Percentiles rank a stretch among this genome's conserved stretches.
phyloP scores from a whole-genome alignment of 192 early-diverging fungal genomes.

The Haplosporangium gracile region DNA sequence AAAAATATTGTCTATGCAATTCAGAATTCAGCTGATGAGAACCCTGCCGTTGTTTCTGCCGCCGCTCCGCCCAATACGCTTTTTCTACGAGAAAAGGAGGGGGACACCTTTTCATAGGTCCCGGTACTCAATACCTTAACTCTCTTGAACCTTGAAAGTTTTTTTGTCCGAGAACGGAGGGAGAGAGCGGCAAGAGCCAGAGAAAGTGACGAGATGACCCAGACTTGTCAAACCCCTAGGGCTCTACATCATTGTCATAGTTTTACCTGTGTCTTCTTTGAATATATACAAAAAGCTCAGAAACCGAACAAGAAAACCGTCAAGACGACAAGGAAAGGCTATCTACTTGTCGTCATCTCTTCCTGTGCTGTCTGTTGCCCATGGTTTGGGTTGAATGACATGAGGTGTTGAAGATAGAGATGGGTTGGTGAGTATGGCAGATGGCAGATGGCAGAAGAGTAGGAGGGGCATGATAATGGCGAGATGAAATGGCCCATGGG shows the following conservation, averaged over 20 bases:
- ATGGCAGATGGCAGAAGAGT: no score
- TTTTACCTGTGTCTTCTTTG: not conserved
- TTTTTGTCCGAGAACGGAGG: not conserved
- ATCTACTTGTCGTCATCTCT: not conserved
- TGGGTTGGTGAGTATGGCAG: no score
- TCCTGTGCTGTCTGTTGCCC: no score
- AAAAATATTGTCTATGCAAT: not conserved
- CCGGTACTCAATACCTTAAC: not conserved
- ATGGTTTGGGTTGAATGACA: no score
- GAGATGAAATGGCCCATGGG: no score
- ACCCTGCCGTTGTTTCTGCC: not conserved
- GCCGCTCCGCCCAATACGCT: not conserved
- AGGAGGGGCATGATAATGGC: no score
- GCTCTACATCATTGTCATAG: not conserved
- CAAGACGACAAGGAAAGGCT: not conserved
- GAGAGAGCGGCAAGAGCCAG: no score
- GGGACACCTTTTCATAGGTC: not conserved
- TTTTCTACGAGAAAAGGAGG: not conserved
- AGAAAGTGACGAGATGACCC: not conserved
- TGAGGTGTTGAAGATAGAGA: no score
- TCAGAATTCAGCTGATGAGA: not conserved
- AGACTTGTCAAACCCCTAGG: not conserved
- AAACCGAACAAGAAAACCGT: not conserved
- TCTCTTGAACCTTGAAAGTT: not conserved
- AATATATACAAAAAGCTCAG: not conserved